These are phyloP conservation scores for Aquilaria malaccensis DNA, from an alignment of 345 rosid genomes.

Conservation along the genomic window DNA sequence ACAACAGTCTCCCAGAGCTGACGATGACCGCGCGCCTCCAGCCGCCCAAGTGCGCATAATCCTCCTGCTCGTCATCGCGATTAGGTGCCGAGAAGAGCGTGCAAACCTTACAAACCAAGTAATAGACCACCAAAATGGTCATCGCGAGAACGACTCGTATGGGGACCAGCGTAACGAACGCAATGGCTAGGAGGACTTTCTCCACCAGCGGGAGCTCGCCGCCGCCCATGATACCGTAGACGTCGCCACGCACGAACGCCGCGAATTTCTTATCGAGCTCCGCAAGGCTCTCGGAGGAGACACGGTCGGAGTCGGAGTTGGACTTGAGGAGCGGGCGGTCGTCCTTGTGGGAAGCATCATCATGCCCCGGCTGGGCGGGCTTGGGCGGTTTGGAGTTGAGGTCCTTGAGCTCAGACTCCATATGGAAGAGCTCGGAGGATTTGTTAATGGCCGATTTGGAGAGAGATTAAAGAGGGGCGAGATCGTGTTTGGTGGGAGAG, in stretches of 20 bases:
- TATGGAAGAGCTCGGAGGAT: constrained; percentile 4
- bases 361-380: constrained; percentile 11
- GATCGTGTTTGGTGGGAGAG: too few relatives aligned
- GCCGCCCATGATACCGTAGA: constrained; percentile 83
- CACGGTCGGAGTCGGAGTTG: constrained; percentile 23
- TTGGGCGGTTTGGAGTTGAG: constrained; percentile 30
- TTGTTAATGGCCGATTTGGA: background rate
- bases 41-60: constrained; percentile 87
- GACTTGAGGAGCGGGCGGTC: constrained; percentile 78
- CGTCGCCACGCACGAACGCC: constrained; percentile 75
- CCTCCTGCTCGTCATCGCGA: constrained; percentile 78
- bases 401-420: constrained; percentile 68
- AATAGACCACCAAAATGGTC: constrained; percentile 51
- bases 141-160: constrained; percentile 49
- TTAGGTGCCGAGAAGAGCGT: constrained; percentile 72
- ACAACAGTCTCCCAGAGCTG: constrained; percentile 53
- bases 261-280: constrained; percentile 89
- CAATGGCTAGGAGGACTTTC: constrained; percentile 47
- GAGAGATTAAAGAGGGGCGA: background rate
- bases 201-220: constrained; percentile 68
- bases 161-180: constrained; percentile 71
- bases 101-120: constrained; percentile 74
- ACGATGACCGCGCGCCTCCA: constrained; percentile 81
- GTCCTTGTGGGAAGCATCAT: constrained; percentile 41
- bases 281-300: constrained; percentile 33